Percentiles rank a stretch among this genome's conserved stretches.
Conservation (phyloP, 2,329 filamentous ascomycete genomes). For the Sarocladium oryzae region DNA sequence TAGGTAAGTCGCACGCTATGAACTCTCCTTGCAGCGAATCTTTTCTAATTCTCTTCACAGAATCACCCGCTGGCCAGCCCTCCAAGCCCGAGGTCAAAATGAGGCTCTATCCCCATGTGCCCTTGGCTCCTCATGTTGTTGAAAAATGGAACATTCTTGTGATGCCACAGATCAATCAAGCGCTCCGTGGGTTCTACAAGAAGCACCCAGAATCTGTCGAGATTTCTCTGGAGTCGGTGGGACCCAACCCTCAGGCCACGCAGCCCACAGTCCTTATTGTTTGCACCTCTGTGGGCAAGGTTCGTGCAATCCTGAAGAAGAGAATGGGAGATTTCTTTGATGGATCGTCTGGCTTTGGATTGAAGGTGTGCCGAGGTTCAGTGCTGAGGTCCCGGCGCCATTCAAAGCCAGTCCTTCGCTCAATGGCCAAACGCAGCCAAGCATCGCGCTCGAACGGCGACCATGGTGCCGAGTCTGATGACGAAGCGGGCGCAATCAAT, state of each 20-base stretch:
- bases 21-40: background rate
- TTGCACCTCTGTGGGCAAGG: constrained; percentile 67
- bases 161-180: constrained; percentile 67
- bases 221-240: constrained; percentile 70
- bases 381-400: constrained; percentile 54
- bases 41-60: constrained; percentile 11
- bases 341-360: constrained; percentile 50
- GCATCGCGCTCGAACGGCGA: constrained; percentile 18
- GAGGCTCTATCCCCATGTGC: constrained; percentile 53
- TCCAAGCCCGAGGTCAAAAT: constrained; percentile 34
- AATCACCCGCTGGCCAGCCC: constrained; percentile 14
- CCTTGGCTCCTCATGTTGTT: constrained; percentile 52
- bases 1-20: constrained; percentile 6
- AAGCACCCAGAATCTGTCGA: constrained; percentile 72
- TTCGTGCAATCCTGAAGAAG: constrained; percentile 64
- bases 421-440: constrained; percentile 25
- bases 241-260: constrained; percentile 58
- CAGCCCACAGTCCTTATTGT: constrained; percentile 70
- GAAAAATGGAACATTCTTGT: constrained; percentile 66
- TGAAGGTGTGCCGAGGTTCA: constrained; percentile 67
- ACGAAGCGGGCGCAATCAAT: constrained; percentile 49
- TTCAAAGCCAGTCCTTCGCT: constrained; percentile 21
- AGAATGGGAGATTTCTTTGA: constrained; percentile 62
- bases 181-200: constrained; percentile 63
- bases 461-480: constrained; percentile 26